These are phyloP conservation scores for Hibiscus trionum DNA, from an alignment of 345 rosid species.

Conservation along the genomic window DNA sequence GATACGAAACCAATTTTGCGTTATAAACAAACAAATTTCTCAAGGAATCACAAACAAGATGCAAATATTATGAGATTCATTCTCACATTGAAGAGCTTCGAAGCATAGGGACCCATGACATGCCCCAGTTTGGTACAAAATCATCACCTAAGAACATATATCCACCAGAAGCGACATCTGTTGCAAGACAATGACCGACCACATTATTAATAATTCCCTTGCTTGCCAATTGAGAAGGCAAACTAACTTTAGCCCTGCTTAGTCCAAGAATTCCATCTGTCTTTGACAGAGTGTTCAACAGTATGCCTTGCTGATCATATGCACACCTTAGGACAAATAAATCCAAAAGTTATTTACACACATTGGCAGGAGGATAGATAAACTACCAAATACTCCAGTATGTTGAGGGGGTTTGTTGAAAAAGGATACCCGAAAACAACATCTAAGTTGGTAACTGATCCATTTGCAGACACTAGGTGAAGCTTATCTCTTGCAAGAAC, in stretches of 20 bases:
- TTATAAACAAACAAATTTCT: neutral
- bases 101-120: slow-evolving; percentile 84
- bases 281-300: slow-evolving; percentile 57
- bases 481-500: slow-evolving; percentile 80
- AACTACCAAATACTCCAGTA: neutral
- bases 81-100: slow-evolving; percentile 54
- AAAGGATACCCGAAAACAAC: slow-evolving; percentile 65
- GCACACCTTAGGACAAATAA: slow-evolving; percentile 53
- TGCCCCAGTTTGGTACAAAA: slow-evolving; percentile 58
- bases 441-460: slow-evolving; percentile 47
- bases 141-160: slow-evolving; percentile 90
- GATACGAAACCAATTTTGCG: neutral
- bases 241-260: slow-evolving; percentile 72
- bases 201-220: slow-evolving; percentile 71
- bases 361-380: neutral
- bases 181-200: slow-evolving; percentile 78
- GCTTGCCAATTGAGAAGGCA: slow-evolving; percentile 92
- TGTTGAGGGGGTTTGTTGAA: neutral
- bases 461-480: slow-evolving; percentile 56
- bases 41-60: slow-evolving; percentile 4
- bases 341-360: neutral
- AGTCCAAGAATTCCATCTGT: slow-evolving; percentile 91
- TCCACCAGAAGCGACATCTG: slow-evolving; percentile 51
- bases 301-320: slow-evolving; percentile 88
- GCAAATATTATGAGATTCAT: slow-evolving; percentile 6